phyloP scores from a whole-genome alignment of 352 stramenopile species.

The Plasmopara viticola region DNA sequence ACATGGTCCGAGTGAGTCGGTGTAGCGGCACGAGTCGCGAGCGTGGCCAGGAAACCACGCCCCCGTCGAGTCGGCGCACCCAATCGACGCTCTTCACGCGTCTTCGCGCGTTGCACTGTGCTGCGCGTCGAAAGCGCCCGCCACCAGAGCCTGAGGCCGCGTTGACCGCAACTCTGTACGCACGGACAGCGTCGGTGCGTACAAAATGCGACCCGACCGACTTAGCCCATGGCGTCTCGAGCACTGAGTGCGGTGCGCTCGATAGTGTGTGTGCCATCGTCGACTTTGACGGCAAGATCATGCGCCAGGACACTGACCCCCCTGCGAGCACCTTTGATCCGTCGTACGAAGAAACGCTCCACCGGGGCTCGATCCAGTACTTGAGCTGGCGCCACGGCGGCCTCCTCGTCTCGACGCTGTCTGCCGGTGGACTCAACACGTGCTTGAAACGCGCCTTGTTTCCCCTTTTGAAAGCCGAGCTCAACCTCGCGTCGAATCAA shows the following conservation, averaged over 20 bases:
- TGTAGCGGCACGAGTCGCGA: no score
- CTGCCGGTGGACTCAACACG: conserved; percentile 30
- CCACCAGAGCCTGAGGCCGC: neutral
- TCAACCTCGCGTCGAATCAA: conserved; percentile 29
- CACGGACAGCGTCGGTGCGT: conserved; percentile 14
- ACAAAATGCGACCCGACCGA: conserved; percentile 15
- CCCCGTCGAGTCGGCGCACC: no score
- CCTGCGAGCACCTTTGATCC: conserved; percentile 9
- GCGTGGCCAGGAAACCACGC: no score
- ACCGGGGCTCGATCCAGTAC: conserved; percentile 10
- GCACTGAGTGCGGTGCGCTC: conserved; percentile 10
- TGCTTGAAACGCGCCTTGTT: conserved; percentile 35
- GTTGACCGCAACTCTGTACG: conserved; percentile 19
- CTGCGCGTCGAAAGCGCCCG: no score
- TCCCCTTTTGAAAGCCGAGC: conserved; percentile 34
- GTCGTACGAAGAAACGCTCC: conserved; percentile 5
- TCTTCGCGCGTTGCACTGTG: no score
- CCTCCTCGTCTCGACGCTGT: conserved; percentile 31
- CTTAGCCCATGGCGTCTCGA: conserved; percentile 20
- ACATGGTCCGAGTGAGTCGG: no score
- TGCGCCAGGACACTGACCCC: neutral
- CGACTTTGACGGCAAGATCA: conserved; percentile 23
- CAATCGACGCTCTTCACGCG: no score
- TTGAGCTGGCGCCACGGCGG: conserved; percentile 24
- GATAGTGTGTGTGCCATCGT: conserved; percentile 27